Evolutionary conservation across 176 grass and related monocot species (phyloP), one percentile per base, ranked within the genome.

Genomic region (Oryza meridionalis): DNA sequence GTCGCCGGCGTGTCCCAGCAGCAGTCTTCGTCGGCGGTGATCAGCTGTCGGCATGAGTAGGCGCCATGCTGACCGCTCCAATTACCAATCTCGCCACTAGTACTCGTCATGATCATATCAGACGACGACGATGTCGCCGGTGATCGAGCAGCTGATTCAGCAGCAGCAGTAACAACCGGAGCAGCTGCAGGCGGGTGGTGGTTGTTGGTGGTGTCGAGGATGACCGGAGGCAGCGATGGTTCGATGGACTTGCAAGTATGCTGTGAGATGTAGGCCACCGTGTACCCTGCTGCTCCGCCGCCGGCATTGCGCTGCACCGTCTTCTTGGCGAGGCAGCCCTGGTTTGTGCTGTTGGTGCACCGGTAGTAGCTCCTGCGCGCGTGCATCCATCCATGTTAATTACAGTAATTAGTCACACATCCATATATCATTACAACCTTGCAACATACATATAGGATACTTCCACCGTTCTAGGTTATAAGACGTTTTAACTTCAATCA

Each of bases 291-390:
- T 1, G 75, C 69, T n/a, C 32, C 49, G 0, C 6, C 22, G 11
- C 0, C 6, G 13, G 0, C 38, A 16, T 91, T 51, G 77, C 73
- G 83, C 2, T 94, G 86, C 67, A 94, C 88, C 12, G 80, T 91
- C 27, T 81, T 78, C 14, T 88, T 94, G 7, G 92, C 92, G 2
- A 10, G 37, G 78, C 90, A 92, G 6, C 84, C 38, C 75, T 92
- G 90, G 11, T 86, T 74, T 11, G 80, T 82, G 45, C 80, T 87
- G 75, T 81, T 40, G 42, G 46, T 89, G 76, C 92, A 94, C 50
- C 83, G 75, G 79, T 80, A 94, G 89, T 94, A 94, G 69, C 86
- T 88, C 83, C 92, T 94, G 83, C 17, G 8, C 4, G 38, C 38
- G 1, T n/a, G n/a, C n/a, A n/a, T n/a, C n/a, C n/a, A n/a, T 5